Percentiles rank a stretch among this genome's conserved stretches.
These are phyloP conservation scores for Sporothrix variecibatus DNA, from an alignment of 2,329 filamentous ascomycete genomes.

Conservation along the genomic window DNA sequence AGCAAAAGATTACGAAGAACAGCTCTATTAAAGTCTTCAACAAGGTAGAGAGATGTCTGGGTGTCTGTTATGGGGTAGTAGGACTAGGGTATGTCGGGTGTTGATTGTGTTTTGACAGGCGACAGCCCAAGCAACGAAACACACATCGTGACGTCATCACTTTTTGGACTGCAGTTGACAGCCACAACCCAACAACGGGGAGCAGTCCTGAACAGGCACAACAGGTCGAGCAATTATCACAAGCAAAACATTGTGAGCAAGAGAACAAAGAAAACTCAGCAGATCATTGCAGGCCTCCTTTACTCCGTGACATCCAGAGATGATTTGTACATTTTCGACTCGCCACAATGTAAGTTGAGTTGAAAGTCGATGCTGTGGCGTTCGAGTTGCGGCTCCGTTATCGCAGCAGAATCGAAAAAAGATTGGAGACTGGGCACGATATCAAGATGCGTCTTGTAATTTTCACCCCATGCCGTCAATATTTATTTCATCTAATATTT, in stretches of 20 bases:
- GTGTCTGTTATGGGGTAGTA: background rate
- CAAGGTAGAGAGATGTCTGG: background rate
- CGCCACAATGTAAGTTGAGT: background rate
- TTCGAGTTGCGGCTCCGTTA: background rate
- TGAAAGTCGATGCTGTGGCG: background rate
- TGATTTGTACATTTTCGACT: background rate
- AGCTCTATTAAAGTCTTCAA: background rate
- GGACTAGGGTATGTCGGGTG: background rate
- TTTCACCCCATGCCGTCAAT: no score
- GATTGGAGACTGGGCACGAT: background rate
- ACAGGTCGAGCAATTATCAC: background rate
- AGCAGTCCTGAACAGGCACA: background rate
- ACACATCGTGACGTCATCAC: slow-evolving; percentile 7
- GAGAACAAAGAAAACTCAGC: background rate
- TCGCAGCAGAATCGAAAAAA: background rate
- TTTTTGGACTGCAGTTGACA: background rate
- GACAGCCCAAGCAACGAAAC: background rate
- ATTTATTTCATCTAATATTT: no score
- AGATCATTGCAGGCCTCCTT: background rate
- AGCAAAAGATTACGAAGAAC: background rate
- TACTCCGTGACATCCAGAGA: background rate
- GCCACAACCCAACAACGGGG: background rate
- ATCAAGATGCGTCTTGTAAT: background rate
- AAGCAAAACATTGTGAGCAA: background rate
- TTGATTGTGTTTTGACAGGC: background rate